phyloP scores from a whole-genome alignment of 2,329 filamentous ascomycete genomes.

The Pseudogymnoascus sp. region DNA sequence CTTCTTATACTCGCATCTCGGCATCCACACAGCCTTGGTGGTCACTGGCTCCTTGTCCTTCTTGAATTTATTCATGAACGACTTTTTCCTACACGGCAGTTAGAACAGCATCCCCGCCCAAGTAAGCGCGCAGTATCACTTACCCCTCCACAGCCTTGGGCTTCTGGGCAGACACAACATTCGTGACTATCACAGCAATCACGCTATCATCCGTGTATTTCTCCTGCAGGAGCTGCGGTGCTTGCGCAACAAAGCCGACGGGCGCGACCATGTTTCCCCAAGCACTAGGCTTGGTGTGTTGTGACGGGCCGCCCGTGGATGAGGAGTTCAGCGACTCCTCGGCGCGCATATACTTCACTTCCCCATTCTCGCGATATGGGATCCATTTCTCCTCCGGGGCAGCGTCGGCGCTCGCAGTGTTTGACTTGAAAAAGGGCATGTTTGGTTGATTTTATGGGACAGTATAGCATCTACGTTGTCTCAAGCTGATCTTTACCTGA shows the following conservation, averaged over 20 bases:
- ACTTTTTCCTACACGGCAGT: slow-evolving; percentile 1
- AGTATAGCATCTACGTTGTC: neutral
- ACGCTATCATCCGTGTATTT: slow-evolving; percentile 26
- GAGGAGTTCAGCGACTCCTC: slow-evolving; percentile 19
- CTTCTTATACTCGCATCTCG: slow-evolving; percentile 25
- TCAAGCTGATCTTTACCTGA: neutral
- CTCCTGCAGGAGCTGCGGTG: slow-evolving; percentile 20
- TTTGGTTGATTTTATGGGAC: neutral
- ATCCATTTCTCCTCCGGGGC: neutral
- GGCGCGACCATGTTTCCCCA: slow-evolving; percentile 16
- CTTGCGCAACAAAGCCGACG: slow-evolving; percentile 17
- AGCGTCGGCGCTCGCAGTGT: neutral
- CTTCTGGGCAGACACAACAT: slow-evolving; percentile 13
- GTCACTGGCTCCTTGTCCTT: neutral
- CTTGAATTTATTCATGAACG: slow-evolving; percentile 15
- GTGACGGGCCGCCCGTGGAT: slow-evolving; percentile 21
- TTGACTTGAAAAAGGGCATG: neutral
- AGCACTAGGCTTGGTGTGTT: slow-evolving; percentile 14
- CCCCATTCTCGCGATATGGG: neutral
- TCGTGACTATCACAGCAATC: slow-evolving; percentile 24
- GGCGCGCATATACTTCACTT: slow-evolving; percentile 1
- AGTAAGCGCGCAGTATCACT: neutral
- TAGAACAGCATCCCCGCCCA: neutral
- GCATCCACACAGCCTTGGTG: slow-evolving; percentile 27
- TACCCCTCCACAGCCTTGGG: neutral